phyloP scores from a whole-genome alignment of 768 basidiomycete genomes.

The Tulasnella sp. region DNA sequence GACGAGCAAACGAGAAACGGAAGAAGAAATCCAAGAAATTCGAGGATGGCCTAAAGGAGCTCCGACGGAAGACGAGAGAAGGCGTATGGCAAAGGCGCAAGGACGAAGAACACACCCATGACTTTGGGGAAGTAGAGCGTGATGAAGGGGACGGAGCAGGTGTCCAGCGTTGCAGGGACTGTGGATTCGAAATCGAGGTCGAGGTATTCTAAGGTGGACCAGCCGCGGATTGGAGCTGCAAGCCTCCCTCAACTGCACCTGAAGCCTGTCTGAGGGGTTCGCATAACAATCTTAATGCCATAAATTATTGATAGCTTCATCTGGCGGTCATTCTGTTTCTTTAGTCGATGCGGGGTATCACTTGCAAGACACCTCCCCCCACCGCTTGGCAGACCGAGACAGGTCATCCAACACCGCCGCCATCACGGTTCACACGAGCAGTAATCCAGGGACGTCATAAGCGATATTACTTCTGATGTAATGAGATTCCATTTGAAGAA shows the following conservation, averaged over 20 bases:
- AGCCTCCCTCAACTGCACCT: not conserved
- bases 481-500: not conserved
- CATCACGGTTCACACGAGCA: not conserved
- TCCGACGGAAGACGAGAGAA: constrained; percentile 83
- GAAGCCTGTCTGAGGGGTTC: not conserved
- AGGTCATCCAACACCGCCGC: not conserved
- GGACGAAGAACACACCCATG: constrained; percentile 87
- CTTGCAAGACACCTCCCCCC: not conserved
- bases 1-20: constrained; percentile 77
- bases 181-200: constrained; percentile 89
- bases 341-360: not conserved
- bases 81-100: constrained; percentile 86
- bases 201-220: constrained; percentile 66
- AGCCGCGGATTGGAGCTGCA: not conserved
- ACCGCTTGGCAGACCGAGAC: not conserved
- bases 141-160: constrained; percentile 48
- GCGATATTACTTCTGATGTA: not conserved
- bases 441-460: not conserved
- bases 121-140: constrained; percentile 61
- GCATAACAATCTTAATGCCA: not conserved
- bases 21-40: constrained; percentile 94
- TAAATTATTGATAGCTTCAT: not conserved
- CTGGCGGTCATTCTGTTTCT: not conserved
- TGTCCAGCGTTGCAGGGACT: constrained; percentile 80
- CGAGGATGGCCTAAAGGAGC: constrained; percentile 82